phyloP scores from a whole-genome alignment of 2,329 filamentous ascomycete species.

The Monilinia fructicola region DNA sequence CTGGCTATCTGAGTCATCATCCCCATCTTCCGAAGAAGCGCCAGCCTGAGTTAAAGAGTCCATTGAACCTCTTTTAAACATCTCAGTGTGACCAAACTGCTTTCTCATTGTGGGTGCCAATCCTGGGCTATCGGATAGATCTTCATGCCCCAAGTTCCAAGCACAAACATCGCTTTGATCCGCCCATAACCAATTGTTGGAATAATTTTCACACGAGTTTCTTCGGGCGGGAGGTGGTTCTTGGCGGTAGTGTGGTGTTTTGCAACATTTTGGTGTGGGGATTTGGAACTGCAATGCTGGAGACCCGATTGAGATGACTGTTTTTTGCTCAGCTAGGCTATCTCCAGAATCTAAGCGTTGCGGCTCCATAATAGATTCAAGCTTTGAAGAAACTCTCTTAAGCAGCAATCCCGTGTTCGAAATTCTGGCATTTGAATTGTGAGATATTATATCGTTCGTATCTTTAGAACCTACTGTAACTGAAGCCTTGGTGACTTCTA shows the following conservation, averaged over 20 bases:
- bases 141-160: neutral
- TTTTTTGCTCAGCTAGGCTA: neutral
- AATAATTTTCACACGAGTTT: neutral
- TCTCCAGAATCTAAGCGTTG: neutral
- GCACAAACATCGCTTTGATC: neutral
- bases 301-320: too few relatives aligned
- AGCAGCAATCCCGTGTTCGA: neutral
- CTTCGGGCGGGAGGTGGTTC: neutral
- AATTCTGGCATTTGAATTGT: neutral
- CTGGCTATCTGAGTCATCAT: too few relatives aligned
- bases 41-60: neutral
- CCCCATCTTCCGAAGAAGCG: neutral
- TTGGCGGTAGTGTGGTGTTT: too few relatives aligned
- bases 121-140: neutral
- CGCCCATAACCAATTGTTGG: neutral
- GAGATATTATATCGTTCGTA: neutral
- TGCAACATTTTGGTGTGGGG: neutral
- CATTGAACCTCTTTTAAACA: too few relatives aligned
- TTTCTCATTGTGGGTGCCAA: neutral
- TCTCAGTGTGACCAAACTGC: neutral
- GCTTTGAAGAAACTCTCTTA: neutral
- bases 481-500: neutral
- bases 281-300: neutral
- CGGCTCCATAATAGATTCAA: neutral
- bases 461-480: neutral